Conservation (phyloP, 192 early-diverging fungal genomes). For the Physocladia obscura region DNA sequence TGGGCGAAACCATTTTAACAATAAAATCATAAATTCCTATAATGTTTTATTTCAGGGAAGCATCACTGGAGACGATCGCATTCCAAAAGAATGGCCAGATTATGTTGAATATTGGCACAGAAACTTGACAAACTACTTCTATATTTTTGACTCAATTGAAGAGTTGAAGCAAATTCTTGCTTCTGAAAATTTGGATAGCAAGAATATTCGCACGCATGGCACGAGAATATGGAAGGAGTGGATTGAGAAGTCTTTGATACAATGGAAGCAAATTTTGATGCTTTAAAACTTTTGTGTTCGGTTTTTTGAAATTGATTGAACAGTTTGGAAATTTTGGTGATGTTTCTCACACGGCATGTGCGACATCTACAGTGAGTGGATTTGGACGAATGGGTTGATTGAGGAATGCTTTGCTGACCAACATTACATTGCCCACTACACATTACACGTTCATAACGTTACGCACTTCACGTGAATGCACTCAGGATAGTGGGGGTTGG, state of each 20-base stretch:
- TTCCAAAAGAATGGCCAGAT: conserved; percentile 15
- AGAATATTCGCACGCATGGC: neutral
- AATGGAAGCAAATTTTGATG: neutral
- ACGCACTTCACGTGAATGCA: too few species aligned
- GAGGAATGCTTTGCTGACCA: too few species aligned
- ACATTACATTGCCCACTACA: too few species aligned
- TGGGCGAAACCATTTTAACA: neutral
- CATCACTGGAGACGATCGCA: conserved; percentile 11
- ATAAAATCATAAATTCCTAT: too few species aligned
- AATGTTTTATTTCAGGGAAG: conserved; percentile 10
- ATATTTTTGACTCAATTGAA: conserved; percentile 7
- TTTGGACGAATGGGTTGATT: too few species aligned
- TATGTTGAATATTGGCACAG: conserved; percentile 24
- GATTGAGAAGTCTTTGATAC: neutral
- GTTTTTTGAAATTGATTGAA: too few species aligned
- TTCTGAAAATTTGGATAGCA: neutral
- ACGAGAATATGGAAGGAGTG: conserved; percentile 3
- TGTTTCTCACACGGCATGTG: too few species aligned
- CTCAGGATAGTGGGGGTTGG: neutral
- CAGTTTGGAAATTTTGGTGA: too few species aligned
- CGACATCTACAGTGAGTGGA: too few species aligned
- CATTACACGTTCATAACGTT: too few species aligned
- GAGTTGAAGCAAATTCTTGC: conserved; percentile 2
- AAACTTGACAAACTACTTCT: conserved; percentile 3
- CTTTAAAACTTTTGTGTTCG: too few species aligned